Conservation (phyloP, 2,329 filamentous ascomycete genomes). For the Dactylellina parvicollis region DNA sequence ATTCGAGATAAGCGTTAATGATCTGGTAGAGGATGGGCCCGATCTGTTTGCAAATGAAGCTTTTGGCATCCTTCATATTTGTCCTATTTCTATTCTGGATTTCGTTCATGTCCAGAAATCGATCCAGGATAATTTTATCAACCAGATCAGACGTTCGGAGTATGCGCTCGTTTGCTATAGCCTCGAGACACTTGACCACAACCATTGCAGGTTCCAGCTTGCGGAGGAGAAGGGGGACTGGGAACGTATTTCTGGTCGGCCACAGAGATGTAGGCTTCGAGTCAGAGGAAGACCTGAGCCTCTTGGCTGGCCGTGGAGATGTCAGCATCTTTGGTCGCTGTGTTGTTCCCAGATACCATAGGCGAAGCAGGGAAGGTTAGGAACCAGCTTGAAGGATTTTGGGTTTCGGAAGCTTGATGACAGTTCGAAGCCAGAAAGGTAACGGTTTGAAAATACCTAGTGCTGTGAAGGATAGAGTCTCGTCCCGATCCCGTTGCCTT, state of each 20-base stretch:
- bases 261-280: constrained; percentile 19
- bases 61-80: constrained; percentile 42
- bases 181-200: constrained; percentile 33
- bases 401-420: neutral
- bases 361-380: neutral
- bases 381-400: constrained; percentile 18
- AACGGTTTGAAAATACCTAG: neutral
- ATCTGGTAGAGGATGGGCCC: constrained; percentile 36
- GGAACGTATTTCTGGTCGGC: neutral
- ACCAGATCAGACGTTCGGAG: constrained; percentile 33
- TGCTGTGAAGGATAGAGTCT: neutral
- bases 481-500: neutral
- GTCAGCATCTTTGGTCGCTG: constrained; percentile 18
- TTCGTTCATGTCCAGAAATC: constrained; percentile 15
- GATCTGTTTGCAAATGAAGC: constrained; percentile 38
- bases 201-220: constrained; percentile 20
- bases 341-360: neutral
- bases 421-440: neutral
- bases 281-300: constrained; percentile 36
- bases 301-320: constrained; percentile 43
- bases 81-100: constrained; percentile 44
- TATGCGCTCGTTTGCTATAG: constrained; percentile 38
- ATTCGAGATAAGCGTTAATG: constrained; percentile 30
- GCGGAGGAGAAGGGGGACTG: constrained; percentile 41
- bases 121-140: constrained; percentile 37